Evolutionary conservation across 345 rosid species (phyloP), one percentile per base, ranked within the genome.

Genomic region (Eucalyptus curtisii): DNA sequence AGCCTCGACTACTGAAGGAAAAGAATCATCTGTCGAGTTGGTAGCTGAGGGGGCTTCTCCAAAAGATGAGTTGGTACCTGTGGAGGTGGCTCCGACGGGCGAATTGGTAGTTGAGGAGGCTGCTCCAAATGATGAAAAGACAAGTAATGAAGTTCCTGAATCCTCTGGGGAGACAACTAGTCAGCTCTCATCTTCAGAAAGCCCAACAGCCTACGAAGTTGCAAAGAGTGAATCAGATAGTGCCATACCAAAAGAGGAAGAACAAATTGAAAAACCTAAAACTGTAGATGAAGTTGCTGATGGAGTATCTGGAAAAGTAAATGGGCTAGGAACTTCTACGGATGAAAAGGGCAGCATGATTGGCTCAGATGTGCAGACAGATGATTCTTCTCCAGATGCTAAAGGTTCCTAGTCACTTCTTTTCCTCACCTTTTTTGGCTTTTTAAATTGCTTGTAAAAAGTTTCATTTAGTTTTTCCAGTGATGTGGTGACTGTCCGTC

Each of bases 271-370:
- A 52, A 81, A 49, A 37, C 37, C 90, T 33, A 87, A 89, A 71
- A 24, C 88, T 50, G 31, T 55, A 48, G 89, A 55, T 49, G 89
- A 52, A 42, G 76, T 44, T 88, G 27, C 76, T 48, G 89, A 49
- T 48, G 87, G 40, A 88, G 93, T 90, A 87, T 90, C 92, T 71
- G 89, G 68, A 16, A 64, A 91, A 88, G 91, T 89, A 49, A 91
- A 90, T 89, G 94, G 86, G 68, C 88, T 44, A 37, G 92, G 87
- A 89, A 87, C 88, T 86, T 85, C 86, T 53, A 89, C 93, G 42
- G 93, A 93, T 87, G 91, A 92, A 90, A 93, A 87, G 89, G 93
- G 92, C 50, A 92, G 90, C 89, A 71, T 92, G 42, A 85, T 88
- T 49, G 90, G 89, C 89, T 91, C 96, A 88, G 92, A 86, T 87